Base-by-base conservation (phyloP, 257 asterid species). In the Przewalskia tangutica region DNA sequence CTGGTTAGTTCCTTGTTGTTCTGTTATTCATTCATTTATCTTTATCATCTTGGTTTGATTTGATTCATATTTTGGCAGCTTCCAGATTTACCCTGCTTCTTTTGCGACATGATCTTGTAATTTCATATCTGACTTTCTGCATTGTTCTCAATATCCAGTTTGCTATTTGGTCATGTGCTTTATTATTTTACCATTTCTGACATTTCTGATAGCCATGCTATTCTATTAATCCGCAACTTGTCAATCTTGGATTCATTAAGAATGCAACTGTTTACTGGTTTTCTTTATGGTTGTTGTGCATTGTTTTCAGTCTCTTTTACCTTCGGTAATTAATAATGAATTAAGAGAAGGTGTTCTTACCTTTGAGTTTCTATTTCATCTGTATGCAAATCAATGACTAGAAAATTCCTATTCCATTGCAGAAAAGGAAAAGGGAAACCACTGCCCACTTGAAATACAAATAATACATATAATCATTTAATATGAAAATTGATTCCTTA, bases 1-100 rank as follows among this genome's bases (percentile, higher is more conserved):
- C 85, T 90, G 93, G 98, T 94, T 87, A 81, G 95, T 86, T 86
- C 81, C 80, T 79, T 65, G 63, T 10, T 63, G 71, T 79, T 80
- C 81, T 76, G 67, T 58, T 77, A 5, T 56, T 83, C 53, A 27
- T 5, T 58, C 27, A 65, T 67, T 58, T 83, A 54, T 27, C 42
- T 18, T 81, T 46, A 75, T 56, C 48, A 16, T 44, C 17, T 76
- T 78, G 16, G 6, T 78, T 40, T 60, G 50, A 58, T 59, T 54
- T 80, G 16, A 36, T 59, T 82, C 65, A 56, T 8, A 36, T 80
- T 8, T 51, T 55, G 62, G 40, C 80, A 50, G 81, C 58, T 65
- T 63, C 75, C 60, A 40, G 75, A 79, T 40, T 18, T 79, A 2
- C 27, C 56, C 68, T 34, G 58, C 75, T 34, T 63, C 34, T 23